phyloP scores from a whole-genome alignment of 2,329 filamentous ascomycete genomes.

The Monosporascus sp. region DNA sequence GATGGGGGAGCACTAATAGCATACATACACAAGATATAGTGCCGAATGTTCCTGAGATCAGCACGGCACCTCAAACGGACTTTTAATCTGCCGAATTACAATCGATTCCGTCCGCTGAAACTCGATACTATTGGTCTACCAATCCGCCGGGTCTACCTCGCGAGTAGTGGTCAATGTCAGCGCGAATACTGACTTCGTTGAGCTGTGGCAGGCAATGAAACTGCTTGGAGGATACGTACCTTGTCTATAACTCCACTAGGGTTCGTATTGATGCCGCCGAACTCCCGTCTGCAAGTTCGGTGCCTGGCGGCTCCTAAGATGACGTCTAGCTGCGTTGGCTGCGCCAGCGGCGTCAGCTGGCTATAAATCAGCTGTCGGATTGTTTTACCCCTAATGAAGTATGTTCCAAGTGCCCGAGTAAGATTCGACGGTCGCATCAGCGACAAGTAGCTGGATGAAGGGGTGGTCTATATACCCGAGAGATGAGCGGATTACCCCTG shows the following conservation, averaged over 20 bases:
- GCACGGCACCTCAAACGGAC: neutral
- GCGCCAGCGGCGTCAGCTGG: neutral
- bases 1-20: conserved; percentile 21
- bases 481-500: conserved; percentile 15
- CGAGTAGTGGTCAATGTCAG: neutral
- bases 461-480: conserved; percentile 34
- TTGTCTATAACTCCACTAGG: neutral
- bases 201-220: neutral
- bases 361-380: neutral
- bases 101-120: neutral
- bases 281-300: neutral
- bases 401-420: neutral
- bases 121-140: neutral
- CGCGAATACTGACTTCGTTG: neutral
- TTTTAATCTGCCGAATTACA: neutral
- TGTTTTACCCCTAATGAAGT: neutral
- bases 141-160: neutral
- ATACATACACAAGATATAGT: conserved; percentile 5
- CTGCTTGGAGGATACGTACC: neutral
- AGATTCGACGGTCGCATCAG: conserved; percentile 5
- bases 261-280: neutral
- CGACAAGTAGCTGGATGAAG: conserved; percentile 26
- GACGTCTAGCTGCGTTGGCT: neutral
- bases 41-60: neutral
- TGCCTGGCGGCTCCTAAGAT: neutral